A percentile compares a stretch with the other conserved stretches of the same genome.
phyloP scores from a whole-genome alignment of 768 basidiomycete genomes.

The Wakefieldia striispora region DNA sequence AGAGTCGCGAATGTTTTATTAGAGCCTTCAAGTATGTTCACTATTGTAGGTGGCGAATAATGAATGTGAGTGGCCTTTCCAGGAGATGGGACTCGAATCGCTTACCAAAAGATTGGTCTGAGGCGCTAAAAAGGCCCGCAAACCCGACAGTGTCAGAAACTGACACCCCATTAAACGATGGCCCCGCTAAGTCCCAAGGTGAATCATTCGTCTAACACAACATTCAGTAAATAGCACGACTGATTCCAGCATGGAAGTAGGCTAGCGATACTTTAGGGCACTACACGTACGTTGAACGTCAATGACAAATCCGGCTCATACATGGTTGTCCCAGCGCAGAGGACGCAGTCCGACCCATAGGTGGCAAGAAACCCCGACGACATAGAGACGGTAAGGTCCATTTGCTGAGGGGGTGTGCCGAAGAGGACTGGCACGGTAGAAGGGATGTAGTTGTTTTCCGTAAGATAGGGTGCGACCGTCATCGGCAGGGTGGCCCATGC shows the following conservation, averaged over 20 bases:
- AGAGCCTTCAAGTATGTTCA: constrained; percentile 24
- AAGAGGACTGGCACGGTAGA: constrained; percentile 19
- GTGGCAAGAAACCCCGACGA: constrained; percentile 11
- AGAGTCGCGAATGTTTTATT: background rate
- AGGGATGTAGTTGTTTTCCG: constrained; percentile 9
- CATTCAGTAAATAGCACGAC: too few relatives aligned
- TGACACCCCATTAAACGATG: constrained; percentile 17
- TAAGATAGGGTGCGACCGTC: constrained; percentile 17
- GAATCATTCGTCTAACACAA: constrained; percentile 19
- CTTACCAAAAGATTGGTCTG: constrained; percentile 17
- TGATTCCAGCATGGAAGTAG: too few relatives aligned
- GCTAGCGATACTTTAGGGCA: background rate
- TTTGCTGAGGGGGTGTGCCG: constrained; percentile 27
- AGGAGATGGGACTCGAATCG: background rate
- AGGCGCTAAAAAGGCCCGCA: constrained; percentile 14
- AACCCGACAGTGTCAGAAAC: constrained; percentile 22
- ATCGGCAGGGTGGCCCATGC: constrained; percentile 28
- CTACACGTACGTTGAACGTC: constrained; percentile 23
- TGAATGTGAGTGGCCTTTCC: background rate
- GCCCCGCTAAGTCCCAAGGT: constrained; percentile 10
- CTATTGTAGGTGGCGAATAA: constrained; percentile 4
- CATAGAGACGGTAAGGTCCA: constrained; percentile 25
- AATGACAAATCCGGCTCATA: constrained; percentile 25
- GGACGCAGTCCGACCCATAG: constrained; percentile 23
- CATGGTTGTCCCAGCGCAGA: constrained; percentile 21